phyloP scores from a whole-genome alignment of 805 yeast genomes.

The Maudiozyma barnettii region DNA sequence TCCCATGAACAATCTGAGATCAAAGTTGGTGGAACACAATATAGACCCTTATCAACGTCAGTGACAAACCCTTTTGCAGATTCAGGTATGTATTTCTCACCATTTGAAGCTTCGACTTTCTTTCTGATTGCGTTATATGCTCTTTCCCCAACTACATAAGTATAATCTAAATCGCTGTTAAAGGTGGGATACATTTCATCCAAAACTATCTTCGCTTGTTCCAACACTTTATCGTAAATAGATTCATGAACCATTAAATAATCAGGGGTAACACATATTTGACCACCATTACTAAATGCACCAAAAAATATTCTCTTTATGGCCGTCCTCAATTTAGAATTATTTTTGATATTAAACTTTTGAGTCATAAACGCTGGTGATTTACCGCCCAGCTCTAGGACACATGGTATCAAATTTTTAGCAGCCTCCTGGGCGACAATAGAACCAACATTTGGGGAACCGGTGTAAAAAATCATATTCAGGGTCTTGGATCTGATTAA shows the following conservation, averaged over 20 bases:
- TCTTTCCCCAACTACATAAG: constrained; percentile 52
- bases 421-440: constrained; percentile 76
- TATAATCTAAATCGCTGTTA: constrained; percentile 32
- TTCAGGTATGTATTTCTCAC: constrained; percentile 23
- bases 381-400: constrained; percentile 87
- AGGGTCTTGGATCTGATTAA: constrained; percentile 50
- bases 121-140: constrained; percentile 41
- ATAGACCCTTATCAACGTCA: constrained; percentile 18
- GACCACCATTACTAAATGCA: constrained; percentile 73
- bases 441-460: constrained; percentile 66
- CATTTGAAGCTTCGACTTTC: constrained; percentile 42
- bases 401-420: constrained; percentile 68
- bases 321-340: constrained; percentile 29
- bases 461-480: constrained; percentile 83
- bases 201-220: constrained; percentile 31
- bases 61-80: not conserved
- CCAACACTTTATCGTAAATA: constrained; percentile 43
- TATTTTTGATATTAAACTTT: constrained; percentile 33
- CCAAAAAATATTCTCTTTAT: constrained; percentile 71
- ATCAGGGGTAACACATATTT: constrained; percentile 86
- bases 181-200: constrained; percentile 39
- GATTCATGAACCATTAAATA: constrained; percentile 60
- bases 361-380: constrained; percentile 70
- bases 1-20: constrained; percentile 51
- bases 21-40: constrained; percentile 65